Evolutionary conservation across 23 red algal genomes (phyloP).

Genomic region (Pyropia yezoensis): DNA sequence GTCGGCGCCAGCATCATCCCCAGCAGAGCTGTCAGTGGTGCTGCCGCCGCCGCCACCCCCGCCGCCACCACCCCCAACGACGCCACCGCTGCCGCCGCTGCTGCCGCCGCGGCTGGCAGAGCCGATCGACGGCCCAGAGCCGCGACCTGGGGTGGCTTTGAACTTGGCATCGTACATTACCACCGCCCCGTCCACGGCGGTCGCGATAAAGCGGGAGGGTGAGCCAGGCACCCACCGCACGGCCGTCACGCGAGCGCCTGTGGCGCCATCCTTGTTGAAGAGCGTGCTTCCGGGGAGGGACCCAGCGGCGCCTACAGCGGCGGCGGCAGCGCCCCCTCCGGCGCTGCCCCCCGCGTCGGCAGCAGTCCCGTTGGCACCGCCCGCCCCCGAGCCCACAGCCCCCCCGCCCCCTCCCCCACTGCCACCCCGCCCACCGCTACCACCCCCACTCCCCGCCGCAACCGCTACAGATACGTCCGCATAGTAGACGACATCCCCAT

Average conservation of each 20-base stretch:
- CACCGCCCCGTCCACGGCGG: conserved; percentile 57
- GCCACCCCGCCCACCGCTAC: neutral
- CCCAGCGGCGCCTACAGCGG: neutral
- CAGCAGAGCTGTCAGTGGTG: conserved; percentile 2
- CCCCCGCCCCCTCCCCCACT: neutral
- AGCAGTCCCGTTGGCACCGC: neutral
- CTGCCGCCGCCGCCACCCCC: conserved; percentile 3
- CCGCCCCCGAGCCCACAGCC: neutral
- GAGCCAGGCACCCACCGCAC: conserved; percentile 53
- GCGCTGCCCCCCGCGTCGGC: neutral
- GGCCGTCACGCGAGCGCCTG: conserved; percentile 49
- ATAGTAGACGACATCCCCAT: conserved; percentile 65
- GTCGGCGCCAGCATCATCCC: conserved; percentile 23
- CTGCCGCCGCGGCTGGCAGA: neutral
- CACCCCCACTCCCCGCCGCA: neutral
- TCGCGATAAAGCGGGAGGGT: conserved; percentile 28
- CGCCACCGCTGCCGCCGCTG: conserved; percentile 1
- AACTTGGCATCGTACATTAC: conserved; percentile 63
- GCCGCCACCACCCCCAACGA: neutral
- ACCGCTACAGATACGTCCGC: conserved; percentile 28
- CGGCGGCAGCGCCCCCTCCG: conserved; percentile 5
- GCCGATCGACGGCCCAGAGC: neutral
- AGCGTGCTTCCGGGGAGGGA: conserved; percentile 6
- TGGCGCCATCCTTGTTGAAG: conserved; percentile 55
- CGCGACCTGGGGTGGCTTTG: conserved; percentile 3